Evolutionary conservation across 2,329 filamentous ascomycete species (phyloP), one percentile per base, ranked within the genome.

Genomic region (Fusarium verticillioides): DNA sequence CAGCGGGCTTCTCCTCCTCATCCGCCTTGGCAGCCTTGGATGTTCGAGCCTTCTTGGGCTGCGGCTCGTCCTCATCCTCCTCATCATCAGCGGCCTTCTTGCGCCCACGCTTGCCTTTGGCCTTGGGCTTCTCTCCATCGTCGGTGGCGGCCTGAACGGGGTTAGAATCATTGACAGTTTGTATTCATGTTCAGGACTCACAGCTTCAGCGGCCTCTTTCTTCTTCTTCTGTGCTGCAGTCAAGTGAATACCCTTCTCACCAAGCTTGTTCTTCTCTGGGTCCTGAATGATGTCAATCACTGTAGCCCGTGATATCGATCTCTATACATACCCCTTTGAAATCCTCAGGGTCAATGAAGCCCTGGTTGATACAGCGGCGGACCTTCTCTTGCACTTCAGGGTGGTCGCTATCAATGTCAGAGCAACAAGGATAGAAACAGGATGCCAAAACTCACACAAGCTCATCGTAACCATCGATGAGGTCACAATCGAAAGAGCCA

Each of bases 391-490:
- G 90, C 3, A 90, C 77, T 4, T 94, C 92, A 1, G 86, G 83
- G 42, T 91, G 84, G 7, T 82, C 83, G 8, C 84, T 85, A 43
- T 56, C 50, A 4, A 54, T 74, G 60, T 73, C 11, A 78, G 72
- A 43, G 60, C 11, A 37, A 30, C 32, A 30, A 18, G 36, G 26
- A 49, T 4, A 16, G 52, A 32, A 26, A 28, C 19, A n/a, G 10
- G 9, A 8, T n/a, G 62, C 34, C 34, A 28, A 13, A n/a, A 82
- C 85, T 75, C 77, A 87, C 87, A 74, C 75, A 60, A 97, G 83
- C 71, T 96, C 94, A 28, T 97, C 94, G 72, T 89, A 97, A 66
- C 94, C 94, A 79, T 97, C 94, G 63, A 98, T 86, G 67, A 88
- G 83, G 49, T 93, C 89, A 76, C 89, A 89, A 68, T 95, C 88